Percentiles rank a stretch among this genome's conserved stretches.
Evolutionary conservation across 2,329 filamentous ascomycete species (phyloP).

Genomic region (Septoria petroselini): DNA sequence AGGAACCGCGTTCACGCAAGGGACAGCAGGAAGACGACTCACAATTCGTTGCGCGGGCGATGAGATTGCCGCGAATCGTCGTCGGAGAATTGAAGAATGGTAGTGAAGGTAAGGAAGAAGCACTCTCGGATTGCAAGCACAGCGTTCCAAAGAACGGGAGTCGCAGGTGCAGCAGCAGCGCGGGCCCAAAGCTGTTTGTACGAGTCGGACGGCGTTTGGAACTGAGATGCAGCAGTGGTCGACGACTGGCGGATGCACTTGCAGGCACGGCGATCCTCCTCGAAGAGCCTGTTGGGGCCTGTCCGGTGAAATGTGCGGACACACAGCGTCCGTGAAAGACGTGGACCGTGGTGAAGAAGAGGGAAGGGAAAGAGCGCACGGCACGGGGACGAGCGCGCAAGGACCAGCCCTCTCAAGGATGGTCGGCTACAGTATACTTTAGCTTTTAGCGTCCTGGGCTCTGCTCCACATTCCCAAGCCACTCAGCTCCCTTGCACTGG

Average conservation of each 20-base stretch:
- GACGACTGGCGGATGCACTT: too few relatives aligned
- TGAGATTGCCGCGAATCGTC: conserved; percentile 6
- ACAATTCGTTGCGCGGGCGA: conserved; percentile 6
- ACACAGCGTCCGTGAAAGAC: background rate
- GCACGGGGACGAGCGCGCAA: background rate
- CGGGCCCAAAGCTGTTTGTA: too few relatives aligned
- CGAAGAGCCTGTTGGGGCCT: too few relatives aligned
- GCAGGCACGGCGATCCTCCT: too few relatives aligned
- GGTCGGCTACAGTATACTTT: background rate
- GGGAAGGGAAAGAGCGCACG: background rate
- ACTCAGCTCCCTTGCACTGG: too few relatives aligned
- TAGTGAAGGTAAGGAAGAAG: background rate
- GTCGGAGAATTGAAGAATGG: background rate
- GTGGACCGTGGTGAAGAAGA: background rate
- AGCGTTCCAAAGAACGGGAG: too few relatives aligned
- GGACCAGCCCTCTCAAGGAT: background rate
- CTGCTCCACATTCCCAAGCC: too few relatives aligned
- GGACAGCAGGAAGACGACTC: conserved; percentile 10
- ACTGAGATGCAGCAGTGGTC: too few relatives aligned
- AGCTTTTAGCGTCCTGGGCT: background rate
- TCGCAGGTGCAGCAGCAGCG: too few relatives aligned
- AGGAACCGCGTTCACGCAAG: conserved; percentile 14
- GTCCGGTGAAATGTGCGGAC: too few relatives aligned
- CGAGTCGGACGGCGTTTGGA: too few relatives aligned
- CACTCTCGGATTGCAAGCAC: too few relatives aligned